Percentiles rank a stretch among this genome's conserved stretches.
phyloP scores from a whole-genome alignment of 2,329 filamentous ascomycete species.

The Fusarium cicatricum region DNA sequence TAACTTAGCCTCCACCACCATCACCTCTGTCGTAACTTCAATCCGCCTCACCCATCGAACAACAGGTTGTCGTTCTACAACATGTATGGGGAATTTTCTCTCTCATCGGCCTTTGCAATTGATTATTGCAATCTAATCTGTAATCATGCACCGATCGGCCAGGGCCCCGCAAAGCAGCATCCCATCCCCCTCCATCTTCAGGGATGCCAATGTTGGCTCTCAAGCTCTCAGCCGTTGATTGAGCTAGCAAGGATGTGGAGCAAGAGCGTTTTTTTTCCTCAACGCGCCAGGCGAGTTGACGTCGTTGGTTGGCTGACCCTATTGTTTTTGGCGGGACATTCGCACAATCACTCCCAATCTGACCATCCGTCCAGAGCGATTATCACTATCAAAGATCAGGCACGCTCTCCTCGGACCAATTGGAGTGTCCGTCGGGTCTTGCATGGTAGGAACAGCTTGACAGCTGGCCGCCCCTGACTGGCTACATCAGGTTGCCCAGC shows the following conservation, averaged over 20 bases:
- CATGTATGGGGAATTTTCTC: background rate
- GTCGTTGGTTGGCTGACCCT: constrained; percentile 13
- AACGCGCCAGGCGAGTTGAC: constrained; percentile 26
- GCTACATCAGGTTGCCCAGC: constrained; percentile 41
- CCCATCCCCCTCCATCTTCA: constrained; percentile 7
- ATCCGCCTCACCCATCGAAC: constrained; percentile 13
- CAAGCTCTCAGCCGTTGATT: constrained; percentile 22
- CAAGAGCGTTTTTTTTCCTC: constrained; percentile 23
- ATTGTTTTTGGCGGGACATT: constrained; percentile 10
- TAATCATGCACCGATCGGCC: constrained; percentile 1
- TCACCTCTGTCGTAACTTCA: constrained; percentile 9
- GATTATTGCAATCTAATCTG: background rate
- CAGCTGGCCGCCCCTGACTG: constrained; percentile 45
- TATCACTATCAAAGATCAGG: constrained; percentile 31
- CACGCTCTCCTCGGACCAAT: constrained; percentile 22
- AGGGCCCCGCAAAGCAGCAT: constrained; percentile 8
- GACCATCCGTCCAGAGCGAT: constrained; percentile 28
- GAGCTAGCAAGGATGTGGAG: constrained; percentile 35
- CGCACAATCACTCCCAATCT: constrained; percentile 29
- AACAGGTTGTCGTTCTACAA: constrained; percentile 7
- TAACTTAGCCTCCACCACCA: constrained; percentile 25
- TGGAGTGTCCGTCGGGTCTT: constrained; percentile 29
- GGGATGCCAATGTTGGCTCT: constrained; percentile 17
- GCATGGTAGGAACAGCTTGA: constrained; percentile 37
- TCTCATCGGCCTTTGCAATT: background rate